Base-by-base conservation (phyloP, 805 yeast genomes). In the Ogataea allantospora region DNA sequence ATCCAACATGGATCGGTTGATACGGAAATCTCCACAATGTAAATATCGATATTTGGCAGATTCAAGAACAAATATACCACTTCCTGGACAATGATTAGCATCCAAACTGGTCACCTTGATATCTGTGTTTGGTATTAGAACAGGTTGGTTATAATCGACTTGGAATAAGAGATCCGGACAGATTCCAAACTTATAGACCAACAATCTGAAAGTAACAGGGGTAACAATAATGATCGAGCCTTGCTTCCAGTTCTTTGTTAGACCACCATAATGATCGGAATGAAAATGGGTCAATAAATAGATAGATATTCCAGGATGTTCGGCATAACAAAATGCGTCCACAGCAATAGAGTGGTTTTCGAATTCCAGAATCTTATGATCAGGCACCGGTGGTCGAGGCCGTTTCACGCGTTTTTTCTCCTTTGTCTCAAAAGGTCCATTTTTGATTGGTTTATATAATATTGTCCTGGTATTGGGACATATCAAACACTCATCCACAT, bases 31-130 rank as follows among this genome's bases (percentile, higher is more conserved):
- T 2, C 99, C 99, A 35, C 97, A 88, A 58, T 93, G 99, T 21
- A 93, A 62, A 4, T 71, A 67, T 27, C 61, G 62, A 12, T 59
- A 55, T 0, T 59, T 30, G 0, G 64, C 57, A 3, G 71, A 61
- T 50, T 80, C 82, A 51, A 87, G 83, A 9, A 88, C 60, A 43
- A 89, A 84, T 0, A 93, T 74, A 0, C 78, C 87, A 3, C 97
- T 87, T 2, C 99, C 99, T 1, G 99, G 99, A 60, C 99, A 93
- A 62, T 93, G 99, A 51, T 93, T 91, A 0, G 98, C 99, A 49
- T 86, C 88, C 5, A 83, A 61, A 9, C 80, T 66, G 0, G 79
- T 73, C 0, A 88, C 88, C 23, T 67, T 68, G 0, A 73, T 65
- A 13, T 62, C 63, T 1, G 60, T 60, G 11, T 76, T 71, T 0